A percentile compares a stretch with the other conserved stretches of the same genome.
Conservation (phyloP, 257 asterid genomes). For the Cinchona pubescens region DNA sequence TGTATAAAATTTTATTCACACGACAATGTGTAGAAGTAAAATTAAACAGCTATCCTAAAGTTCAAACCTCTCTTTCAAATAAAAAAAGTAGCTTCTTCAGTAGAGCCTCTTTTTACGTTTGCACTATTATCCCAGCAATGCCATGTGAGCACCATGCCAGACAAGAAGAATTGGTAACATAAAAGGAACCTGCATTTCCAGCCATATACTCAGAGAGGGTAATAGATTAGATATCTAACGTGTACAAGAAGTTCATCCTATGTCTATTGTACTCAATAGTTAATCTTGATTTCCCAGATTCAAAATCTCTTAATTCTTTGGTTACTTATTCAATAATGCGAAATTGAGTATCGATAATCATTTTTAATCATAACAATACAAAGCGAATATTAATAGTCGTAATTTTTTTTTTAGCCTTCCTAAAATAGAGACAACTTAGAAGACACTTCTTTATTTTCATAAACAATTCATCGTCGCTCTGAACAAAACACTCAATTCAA, state of each 20-base stretch:
- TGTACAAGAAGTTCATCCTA: neutral
- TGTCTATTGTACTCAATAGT: neutral
- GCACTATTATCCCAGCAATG: neutral
- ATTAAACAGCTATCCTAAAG: too few species aligned
- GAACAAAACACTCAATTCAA: slow-evolving; percentile 8
- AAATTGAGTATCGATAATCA: too few species aligned
- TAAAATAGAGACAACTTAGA: slow-evolving; percentile 32
- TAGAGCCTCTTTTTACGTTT: neutral
- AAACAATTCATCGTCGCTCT: slow-evolving; percentile 19
- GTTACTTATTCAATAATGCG: too few species aligned
- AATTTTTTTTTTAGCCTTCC: too few species aligned
- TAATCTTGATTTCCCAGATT: slow-evolving; percentile 21
- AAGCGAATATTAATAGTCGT: too few species aligned
- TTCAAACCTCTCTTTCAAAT: too few species aligned
- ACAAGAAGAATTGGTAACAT: neutral
- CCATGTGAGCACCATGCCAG: slow-evolving; percentile 6
- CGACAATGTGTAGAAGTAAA: too few species aligned
- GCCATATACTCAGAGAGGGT: neutral
- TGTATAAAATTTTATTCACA: too few species aligned
- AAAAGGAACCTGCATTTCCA: neutral
- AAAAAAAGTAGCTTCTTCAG: too few species aligned
- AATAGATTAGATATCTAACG: neutral
- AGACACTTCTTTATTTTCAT: slow-evolving; percentile 13
- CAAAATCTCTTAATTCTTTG: slow-evolving; percentile 40
- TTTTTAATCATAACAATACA: too few species aligned